Conservation (phyloP, 805 yeast genomes). For the Komagataella ulmi region DNA sequence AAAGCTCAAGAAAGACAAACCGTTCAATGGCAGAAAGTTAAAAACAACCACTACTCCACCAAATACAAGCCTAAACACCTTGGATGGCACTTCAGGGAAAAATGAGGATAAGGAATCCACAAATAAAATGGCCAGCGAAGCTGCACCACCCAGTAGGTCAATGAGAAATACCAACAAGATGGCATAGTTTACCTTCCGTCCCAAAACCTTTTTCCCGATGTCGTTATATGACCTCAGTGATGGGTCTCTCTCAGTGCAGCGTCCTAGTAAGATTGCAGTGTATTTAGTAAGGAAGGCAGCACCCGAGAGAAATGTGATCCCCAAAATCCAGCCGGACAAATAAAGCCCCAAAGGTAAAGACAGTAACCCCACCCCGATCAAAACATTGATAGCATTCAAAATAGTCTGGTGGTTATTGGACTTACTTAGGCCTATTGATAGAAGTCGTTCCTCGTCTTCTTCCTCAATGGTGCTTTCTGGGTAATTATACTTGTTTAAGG, state of each 20-base stretch:
- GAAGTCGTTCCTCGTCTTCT: not conserved
- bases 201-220: constrained; percentile 38
- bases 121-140: constrained; percentile 44
- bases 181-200: constrained; percentile 25
- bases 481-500: not conserved
- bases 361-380: constrained; percentile 65
- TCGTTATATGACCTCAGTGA: constrained; percentile 42
- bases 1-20: constrained; percentile 56
- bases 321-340: constrained; percentile 55
- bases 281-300: constrained; percentile 37
- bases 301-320: constrained; percentile 24
- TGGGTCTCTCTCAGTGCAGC: constrained; percentile 26
- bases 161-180: constrained; percentile 36
- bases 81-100: constrained; percentile 25
- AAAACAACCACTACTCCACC: constrained; percentile 25
- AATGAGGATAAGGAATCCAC: constrained; percentile 43
- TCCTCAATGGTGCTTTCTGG: not conserved
- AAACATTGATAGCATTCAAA: constrained; percentile 64
- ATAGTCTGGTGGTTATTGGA: constrained; percentile 66
- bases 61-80: constrained; percentile 27
- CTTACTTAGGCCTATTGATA: constrained; percentile 11
- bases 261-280: constrained; percentile 43
- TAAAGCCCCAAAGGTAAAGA: constrained; percentile 61
- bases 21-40: constrained; percentile 59
- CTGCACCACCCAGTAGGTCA: constrained; percentile 49